Evolutionary conservation across 2,329 filamentous ascomycete species (phyloP).

Genomic region (Ceratocystis colombiana): DNA sequence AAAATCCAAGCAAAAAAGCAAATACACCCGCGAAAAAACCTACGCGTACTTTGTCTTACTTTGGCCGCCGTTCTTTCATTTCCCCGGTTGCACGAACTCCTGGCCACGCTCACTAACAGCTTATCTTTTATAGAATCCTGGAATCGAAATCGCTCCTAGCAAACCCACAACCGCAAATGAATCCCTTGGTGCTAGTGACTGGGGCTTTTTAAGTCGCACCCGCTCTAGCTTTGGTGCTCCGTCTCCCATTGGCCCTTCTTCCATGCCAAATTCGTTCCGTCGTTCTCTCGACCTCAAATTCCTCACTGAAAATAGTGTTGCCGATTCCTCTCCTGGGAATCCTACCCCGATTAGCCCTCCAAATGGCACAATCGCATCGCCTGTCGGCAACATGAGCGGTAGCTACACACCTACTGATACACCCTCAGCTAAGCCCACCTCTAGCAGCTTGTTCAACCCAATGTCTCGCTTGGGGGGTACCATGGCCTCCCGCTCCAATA

Average conservation of each 20-base stretch:
- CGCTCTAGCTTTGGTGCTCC: slow-evolving; percentile 20
- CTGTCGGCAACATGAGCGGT: slow-evolving; percentile 20
- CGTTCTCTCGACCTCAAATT: slow-evolving; percentile 50
- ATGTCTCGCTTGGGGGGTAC: slow-evolving; percentile 21
- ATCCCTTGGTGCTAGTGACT: slow-evolving; percentile 33
- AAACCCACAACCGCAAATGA: slow-evolving; percentile 33
- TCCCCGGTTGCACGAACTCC: not conserved
- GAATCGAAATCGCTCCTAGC: slow-evolving; percentile 32
- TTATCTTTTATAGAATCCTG: slow-evolving; percentile 4
- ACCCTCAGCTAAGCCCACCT: not conserved
- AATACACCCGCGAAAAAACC: not conserved
- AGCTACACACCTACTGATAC: slow-evolving; percentile 17
- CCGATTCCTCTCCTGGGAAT: slow-evolving; percentile 15
- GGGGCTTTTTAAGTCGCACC: slow-evolving; percentile 21
- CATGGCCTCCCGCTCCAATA: slow-evolving; percentile 19
- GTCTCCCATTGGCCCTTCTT: slow-evolving; percentile 22
- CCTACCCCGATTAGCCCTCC: slow-evolving; percentile 24
- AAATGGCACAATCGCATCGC: slow-evolving; percentile 22
- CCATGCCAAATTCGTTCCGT: slow-evolving; percentile 34
- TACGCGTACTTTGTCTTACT: slow-evolving; percentile 14
- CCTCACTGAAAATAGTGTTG: slow-evolving; percentile 36
- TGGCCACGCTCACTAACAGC: slow-evolving; percentile 7
- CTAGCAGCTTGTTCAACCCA: slow-evolving; percentile 20
- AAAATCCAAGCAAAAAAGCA: not conserved
- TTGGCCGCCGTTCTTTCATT: not conserved